Evolutionary conservation across 345 rosid species (phyloP).

Genomic region (Boechera retrofracta): DNA sequence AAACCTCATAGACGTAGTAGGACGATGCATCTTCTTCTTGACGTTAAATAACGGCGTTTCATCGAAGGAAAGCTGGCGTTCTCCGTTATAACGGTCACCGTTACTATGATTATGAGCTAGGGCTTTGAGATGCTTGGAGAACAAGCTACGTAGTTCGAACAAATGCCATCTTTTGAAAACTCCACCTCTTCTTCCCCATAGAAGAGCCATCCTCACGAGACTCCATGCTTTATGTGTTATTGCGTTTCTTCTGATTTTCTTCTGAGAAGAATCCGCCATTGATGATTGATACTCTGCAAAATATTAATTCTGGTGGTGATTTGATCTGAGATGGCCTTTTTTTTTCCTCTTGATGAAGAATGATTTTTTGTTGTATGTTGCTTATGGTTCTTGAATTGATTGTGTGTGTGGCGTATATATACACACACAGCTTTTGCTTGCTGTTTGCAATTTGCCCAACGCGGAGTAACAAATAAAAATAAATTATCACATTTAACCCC

Average conservation of each 20-base stretch:
- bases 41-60: constrained; percentile 74
- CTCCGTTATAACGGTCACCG: constrained; percentile 52
- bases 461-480: constrained; percentile 35
- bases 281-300: constrained; percentile 7
- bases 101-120: constrained; percentile 35
- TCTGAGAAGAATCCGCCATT: constrained; percentile 45
- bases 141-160: constrained; percentile 54
- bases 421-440: constrained; percentile 36
- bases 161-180: constrained; percentile 59
- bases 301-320: constrained; percentile 15
- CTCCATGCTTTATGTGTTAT: constrained; percentile 55
- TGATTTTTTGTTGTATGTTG: constrained; percentile 18
- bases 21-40: constrained; percentile 67
- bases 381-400: constrained; percentile 38
- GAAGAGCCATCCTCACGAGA: constrained; percentile 58
- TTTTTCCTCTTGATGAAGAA: background rate
- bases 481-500: constrained; percentile 5
- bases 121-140: constrained; percentile 62
- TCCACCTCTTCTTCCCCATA: constrained; percentile 80
- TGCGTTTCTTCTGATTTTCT: constrained; percentile 32
- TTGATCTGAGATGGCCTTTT: background rate
- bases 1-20: constrained; percentile 58
- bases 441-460: constrained; percentile 41
- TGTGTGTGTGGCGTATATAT: constrained; percentile 18
- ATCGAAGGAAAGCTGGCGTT: constrained; percentile 85